Percentiles rank a stretch among this genome's conserved stretches.
Evolutionary conservation across 2,329 filamentous ascomycete genomes (phyloP).

Genomic region (Thielaviopsis punctulata): DNA sequence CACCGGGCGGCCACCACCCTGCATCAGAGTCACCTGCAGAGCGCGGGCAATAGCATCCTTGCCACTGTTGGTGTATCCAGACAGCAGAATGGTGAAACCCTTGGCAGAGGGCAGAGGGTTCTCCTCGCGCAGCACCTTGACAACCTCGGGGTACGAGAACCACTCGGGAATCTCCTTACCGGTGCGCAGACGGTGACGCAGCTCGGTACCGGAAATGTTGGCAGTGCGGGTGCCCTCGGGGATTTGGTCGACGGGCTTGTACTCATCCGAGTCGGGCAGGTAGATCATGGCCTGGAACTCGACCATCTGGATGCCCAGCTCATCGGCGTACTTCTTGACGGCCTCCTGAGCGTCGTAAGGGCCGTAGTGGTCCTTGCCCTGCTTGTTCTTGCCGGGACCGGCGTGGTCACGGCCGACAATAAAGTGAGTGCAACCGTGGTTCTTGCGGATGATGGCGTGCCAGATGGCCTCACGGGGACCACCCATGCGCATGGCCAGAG

Average conservation of each 20-base stretch:
- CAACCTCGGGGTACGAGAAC: conserved; percentile 99
- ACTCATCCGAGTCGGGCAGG: conserved; percentile 92
- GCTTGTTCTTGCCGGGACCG: conserved; percentile 93
- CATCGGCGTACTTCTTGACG: conserved; percentile 88
- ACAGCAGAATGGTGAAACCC: conserved; percentile 97
- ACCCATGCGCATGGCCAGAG: conserved; percentile 97
- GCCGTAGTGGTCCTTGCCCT: conserved; percentile 92
- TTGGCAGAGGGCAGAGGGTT: conserved; percentile 82
- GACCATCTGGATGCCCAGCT: conserved; percentile 96
- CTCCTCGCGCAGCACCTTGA: conserved; percentile 87
- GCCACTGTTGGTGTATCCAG: conserved; percentile 88
- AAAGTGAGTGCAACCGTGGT: conserved; percentile 97
- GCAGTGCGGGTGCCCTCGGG: conserved; percentile 66
- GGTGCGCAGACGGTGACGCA: conserved; percentile 76
- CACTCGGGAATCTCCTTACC: conserved; percentile 94
- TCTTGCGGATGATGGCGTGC: conserved; percentile 99
- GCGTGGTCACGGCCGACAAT: conserved; percentile 98
- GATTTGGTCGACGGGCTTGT: conserved; percentile 84
- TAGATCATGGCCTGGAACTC: conserved; percentile 99
- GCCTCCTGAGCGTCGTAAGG: conserved; percentile 94
- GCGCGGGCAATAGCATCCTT: conserved; percentile 95
- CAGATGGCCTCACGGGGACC: conserved; percentile 96
- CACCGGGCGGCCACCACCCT: conserved; percentile 88
- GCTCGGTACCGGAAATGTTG: conserved; percentile 78
- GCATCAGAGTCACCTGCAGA: conserved; percentile 91